phyloP scores from a whole-genome alignment of 2,329 filamentous ascomycete genomes.

The Mycosphaerella sp. region DNA sequence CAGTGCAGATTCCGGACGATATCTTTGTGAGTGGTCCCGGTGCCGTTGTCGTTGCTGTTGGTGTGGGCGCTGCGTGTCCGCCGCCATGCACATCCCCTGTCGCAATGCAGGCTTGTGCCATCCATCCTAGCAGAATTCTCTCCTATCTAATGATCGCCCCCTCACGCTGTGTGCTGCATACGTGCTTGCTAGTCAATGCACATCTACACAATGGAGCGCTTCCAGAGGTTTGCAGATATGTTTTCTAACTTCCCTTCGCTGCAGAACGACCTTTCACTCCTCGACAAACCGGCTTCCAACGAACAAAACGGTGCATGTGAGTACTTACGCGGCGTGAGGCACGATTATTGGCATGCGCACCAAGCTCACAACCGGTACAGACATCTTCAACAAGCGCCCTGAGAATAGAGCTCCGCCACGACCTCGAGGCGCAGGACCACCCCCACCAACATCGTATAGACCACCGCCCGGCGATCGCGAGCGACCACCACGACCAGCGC shows the following conservation, averaged over 20 bases:
- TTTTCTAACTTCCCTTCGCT: conserved; percentile 41
- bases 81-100: conserved; percentile 19
- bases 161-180: not conserved
- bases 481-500: conserved; percentile 37
- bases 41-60: conserved; percentile 11
- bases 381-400: conserved; percentile 23
- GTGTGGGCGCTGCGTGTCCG: conserved; percentile 2
- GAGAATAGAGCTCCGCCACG: conserved; percentile 38
- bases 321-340: conserved; percentile 4
- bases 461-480: conserved; percentile 52
- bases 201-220: conserved; percentile 35
- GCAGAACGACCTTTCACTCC: conserved; percentile 63
- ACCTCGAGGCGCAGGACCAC: conserved; percentile 41
- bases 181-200: conserved; percentile 5
- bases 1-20: conserved; percentile 56
- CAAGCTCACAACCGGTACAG: conserved; percentile 11
- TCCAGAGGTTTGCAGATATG: conserved; percentile 35
- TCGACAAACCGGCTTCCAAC: conserved; percentile 49
- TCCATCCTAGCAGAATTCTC: conserved; percentile 15
- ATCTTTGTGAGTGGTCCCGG: conserved; percentile 62
- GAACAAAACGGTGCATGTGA: conserved; percentile 19
- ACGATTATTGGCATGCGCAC: conserved; percentile 17
- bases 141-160: conserved; percentile 5
- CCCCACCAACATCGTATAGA: conserved; percentile 45
- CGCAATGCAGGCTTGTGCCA: conserved; percentile 20